Percentiles rank a stretch among this genome's conserved stretches.
Evolutionary conservation across 805 yeast species (phyloP).

Genomic region (Saccharomycopsis sp.): DNA sequence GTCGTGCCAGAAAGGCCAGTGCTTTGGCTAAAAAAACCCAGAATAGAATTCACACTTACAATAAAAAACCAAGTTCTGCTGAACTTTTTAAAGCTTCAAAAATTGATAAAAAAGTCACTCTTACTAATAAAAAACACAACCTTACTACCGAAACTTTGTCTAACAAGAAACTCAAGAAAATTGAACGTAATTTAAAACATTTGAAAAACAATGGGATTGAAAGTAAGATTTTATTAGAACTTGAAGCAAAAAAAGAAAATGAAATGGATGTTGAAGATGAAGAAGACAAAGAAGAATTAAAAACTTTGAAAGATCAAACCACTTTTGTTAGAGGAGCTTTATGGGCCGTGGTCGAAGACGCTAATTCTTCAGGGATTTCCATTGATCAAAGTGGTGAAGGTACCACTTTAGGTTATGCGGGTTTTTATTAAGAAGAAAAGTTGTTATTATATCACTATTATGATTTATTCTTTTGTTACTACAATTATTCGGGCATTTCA

Average conservation of each 20-base stretch:
- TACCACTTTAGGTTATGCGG: slow-evolving; percentile 76
- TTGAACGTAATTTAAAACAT: slow-evolving; percentile 71
- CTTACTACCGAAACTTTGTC: slow-evolving; percentile 54
- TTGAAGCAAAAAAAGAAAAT: slow-evolving; percentile 10
- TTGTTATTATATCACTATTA: too few species aligned
- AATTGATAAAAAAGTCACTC: slow-evolving; percentile 9
- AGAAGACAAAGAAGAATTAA: slow-evolving; percentile 17
- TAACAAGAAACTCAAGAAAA: slow-evolving; percentile 67
- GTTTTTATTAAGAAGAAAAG: slow-evolving; percentile 32
- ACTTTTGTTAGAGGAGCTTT: slow-evolving; percentile 48
- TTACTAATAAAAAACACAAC: slow-evolving; percentile 18
- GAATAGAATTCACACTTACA: slow-evolving; percentile 7
- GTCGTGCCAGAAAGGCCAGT: neutral
- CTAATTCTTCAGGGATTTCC: slow-evolving; percentile 35
- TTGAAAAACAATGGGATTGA: slow-evolving; percentile 16
- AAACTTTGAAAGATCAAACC: slow-evolving; percentile 20
- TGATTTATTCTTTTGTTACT: neutral
- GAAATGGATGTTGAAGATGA: slow-evolving; percentile 41
- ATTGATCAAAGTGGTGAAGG: slow-evolving; percentile 51
- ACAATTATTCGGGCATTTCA: neutral
- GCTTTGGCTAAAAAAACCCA: slow-evolving; percentile 3
- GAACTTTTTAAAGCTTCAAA: slow-evolving; percentile 11
- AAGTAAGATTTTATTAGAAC: slow-evolving; percentile 8
- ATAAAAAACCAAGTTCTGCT: slow-evolving; percentile 15
- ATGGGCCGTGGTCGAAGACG: slow-evolving; percentile 62